A percentile compares a stretch with the other conserved stretches of the same genome.
phyloP scores from a whole-genome alignment of 2,329 filamentous ascomycete genomes.

The Fusarium neocosmosporiellum region DNA sequence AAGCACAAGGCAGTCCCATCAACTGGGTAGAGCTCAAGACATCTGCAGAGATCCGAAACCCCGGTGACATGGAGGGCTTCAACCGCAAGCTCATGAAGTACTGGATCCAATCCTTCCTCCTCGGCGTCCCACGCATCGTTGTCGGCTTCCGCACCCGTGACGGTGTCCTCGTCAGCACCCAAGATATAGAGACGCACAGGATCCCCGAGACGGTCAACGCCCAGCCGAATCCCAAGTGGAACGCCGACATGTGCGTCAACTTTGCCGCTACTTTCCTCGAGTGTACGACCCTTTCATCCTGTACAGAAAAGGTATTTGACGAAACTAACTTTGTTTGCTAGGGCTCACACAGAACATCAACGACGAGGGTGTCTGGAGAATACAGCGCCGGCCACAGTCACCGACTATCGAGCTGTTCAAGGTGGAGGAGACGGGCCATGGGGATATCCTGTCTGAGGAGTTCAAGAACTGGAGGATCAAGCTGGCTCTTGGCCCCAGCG shows the following conservation, averaged over 20 bases:
- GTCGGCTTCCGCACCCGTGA: constrained; percentile 84
- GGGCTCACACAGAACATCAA: constrained; percentile 72
- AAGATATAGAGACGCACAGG: constrained; percentile 82
- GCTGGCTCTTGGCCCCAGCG: constrained; percentile 52
- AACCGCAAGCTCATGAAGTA: constrained; percentile 94
- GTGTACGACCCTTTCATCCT: constrained; percentile 65
- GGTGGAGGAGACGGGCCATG: constrained; percentile 77
- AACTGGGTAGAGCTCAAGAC: constrained; percentile 98
- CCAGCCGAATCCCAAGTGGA: constrained; percentile 77
- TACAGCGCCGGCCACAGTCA: constrained; percentile 73
- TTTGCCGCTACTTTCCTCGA: constrained; percentile 83
- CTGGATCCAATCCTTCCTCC: constrained; percentile 95
- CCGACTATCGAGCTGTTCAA: constrained; percentile 78
- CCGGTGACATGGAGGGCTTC: constrained; percentile 78
- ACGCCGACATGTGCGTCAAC: constrained; percentile 93
- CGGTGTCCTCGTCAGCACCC: constrained; percentile 77
- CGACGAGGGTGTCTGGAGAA: constrained; percentile 84
- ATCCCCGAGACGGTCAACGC: constrained; percentile 82
- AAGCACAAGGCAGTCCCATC: constrained; percentile 71
- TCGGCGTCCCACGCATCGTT: constrained; percentile 91
- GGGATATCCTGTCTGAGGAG: constrained; percentile 78
- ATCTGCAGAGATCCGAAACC: constrained; percentile 74
- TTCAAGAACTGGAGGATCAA: constrained; percentile 82
- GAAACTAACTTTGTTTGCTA: constrained; percentile 49
- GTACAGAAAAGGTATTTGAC: background rate